These are phyloP conservation scores for Eutrema yunnanense DNA, from an alignment of 345 rosid species.

Conservation along the genomic window DNA sequence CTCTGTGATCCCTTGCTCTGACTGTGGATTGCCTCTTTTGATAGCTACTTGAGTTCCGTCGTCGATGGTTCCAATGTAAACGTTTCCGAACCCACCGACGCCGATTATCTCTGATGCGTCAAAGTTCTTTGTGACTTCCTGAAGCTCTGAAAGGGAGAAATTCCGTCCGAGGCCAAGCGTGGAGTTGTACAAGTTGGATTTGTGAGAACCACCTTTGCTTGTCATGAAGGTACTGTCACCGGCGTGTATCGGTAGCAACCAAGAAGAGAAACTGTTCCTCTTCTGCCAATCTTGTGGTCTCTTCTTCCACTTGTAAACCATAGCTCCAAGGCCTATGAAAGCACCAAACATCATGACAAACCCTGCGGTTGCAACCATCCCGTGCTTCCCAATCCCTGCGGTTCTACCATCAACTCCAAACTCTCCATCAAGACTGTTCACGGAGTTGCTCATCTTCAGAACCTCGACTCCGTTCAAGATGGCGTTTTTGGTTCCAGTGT, in stretches of 20 bases:
- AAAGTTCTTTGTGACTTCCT: constrained; percentile 64
- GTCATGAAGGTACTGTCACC: constrained; percentile 53
- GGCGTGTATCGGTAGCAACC: constrained; percentile 66
- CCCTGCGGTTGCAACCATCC: constrained; percentile 58
- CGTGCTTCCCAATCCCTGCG: constrained; percentile 14
- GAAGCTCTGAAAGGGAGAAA: constrained; percentile 59
- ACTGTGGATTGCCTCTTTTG: constrained; percentile 76
- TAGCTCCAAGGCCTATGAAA: constrained; percentile 66
- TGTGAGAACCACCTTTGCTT: constrained; percentile 50
- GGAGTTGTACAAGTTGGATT: constrained; percentile 36
- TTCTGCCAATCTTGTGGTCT: constrained; percentile 79
- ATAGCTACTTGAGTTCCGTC: constrained; percentile 69
- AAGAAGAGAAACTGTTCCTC: constrained; percentile 74
- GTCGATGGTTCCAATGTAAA: constrained; percentile 53
- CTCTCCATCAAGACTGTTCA: constrained; percentile 65
- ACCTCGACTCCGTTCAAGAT: constrained; percentile 69
- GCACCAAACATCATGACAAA: constrained; percentile 87
- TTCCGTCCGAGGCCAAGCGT: constrained; percentile 57
- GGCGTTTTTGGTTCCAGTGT: constrained; percentile 44
- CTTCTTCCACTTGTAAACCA: constrained; percentile 69
- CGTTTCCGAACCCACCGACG: constrained; percentile 78
- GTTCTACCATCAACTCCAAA: constrained; percentile 55
- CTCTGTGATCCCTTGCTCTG: constrained; percentile 80
- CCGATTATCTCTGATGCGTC: constrained; percentile 55
- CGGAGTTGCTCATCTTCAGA: constrained; percentile 64